Conservation (phyloP, 1,284 basidiomycete genomes). For the Boletus calvinii region DNA sequence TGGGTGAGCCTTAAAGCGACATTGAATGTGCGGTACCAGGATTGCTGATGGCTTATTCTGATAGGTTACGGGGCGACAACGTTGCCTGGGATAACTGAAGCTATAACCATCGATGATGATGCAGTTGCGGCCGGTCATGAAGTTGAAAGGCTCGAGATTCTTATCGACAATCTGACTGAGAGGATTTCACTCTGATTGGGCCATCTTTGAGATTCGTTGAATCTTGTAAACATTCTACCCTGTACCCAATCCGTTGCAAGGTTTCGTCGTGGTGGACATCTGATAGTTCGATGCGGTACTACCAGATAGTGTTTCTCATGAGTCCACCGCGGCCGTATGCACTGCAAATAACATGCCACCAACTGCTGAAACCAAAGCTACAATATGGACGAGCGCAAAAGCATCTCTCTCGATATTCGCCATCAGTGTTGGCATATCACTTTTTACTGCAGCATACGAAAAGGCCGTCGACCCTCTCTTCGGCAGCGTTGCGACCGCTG, state of each 20-base stretch:
- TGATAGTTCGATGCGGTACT: too few relatives aligned
- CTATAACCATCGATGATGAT: constrained; percentile 52
- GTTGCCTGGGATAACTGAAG: constrained; percentile 62
- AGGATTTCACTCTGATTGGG: constrained; percentile 23
- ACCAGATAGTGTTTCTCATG: too few relatives aligned
- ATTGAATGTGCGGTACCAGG: constrained; percentile 5
- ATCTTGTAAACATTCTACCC: not conserved
- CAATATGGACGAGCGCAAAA: constrained; percentile 16
- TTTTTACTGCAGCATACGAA: constrained; percentile 43
- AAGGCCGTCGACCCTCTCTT: constrained; percentile 46
- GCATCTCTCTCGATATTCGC: constrained; percentile 31
- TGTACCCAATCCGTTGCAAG: not conserved
- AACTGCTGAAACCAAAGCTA: constrained; percentile 1
- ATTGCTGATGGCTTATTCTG: constrained; percentile 10
- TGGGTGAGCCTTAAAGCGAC: constrained; percentile 41
- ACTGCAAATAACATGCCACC: constrained; percentile 13
- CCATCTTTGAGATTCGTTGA: not conserved
- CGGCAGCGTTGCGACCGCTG: constrained; percentile 37
- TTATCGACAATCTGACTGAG: constrained; percentile 43
- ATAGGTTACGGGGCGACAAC: constrained; percentile 63
- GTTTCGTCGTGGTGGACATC: not conserved
- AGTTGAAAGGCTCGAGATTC: constrained; percentile 43
- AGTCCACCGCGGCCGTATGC: too few relatives aligned
- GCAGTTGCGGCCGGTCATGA: constrained; percentile 45
- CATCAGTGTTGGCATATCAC: constrained; percentile 37